Evolutionary conservation across 2,329 filamentous ascomycete species (phyloP).

Genomic region (Apiospora marii): DNA sequence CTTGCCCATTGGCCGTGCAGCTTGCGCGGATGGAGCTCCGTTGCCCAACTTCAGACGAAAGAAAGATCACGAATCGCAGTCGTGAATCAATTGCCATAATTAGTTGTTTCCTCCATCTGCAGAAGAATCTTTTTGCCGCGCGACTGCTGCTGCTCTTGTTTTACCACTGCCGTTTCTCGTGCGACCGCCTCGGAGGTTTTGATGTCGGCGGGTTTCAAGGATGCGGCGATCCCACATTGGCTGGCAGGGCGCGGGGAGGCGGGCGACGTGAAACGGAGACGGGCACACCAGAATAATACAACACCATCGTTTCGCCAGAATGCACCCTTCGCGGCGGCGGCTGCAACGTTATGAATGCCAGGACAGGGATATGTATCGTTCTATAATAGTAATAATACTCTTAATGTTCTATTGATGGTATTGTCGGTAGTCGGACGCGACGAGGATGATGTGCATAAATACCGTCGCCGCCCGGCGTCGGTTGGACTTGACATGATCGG

Average conservation of each 20-base stretch:
- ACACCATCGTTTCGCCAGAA: not conserved
- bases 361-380: not conserved
- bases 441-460: not conserved
- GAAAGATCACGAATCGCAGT: not conserved
- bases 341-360: not conserved
- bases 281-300: not conserved
- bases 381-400: not conserved
- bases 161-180: not conserved
- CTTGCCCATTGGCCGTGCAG: too few relatives aligned
- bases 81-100: conserved; percentile 2
- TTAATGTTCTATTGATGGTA: not conserved
- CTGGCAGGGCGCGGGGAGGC: not conserved
- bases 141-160: not conserved
- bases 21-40: too few relatives aligned
- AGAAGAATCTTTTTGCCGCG: not conserved
- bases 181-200: not conserved
- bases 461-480: not conserved
- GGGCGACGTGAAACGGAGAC: not conserved
- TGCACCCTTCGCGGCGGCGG: not conserved
- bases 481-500: not conserved
- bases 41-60: not conserved
- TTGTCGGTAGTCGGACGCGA: not conserved
- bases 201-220: conserved; percentile 5
- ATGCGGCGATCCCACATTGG: conserved; percentile 10
- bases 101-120: not conserved